Conservation (phyloP, 176 grass and related monocot genomes). For the Lolium multiflorum region DNA sequence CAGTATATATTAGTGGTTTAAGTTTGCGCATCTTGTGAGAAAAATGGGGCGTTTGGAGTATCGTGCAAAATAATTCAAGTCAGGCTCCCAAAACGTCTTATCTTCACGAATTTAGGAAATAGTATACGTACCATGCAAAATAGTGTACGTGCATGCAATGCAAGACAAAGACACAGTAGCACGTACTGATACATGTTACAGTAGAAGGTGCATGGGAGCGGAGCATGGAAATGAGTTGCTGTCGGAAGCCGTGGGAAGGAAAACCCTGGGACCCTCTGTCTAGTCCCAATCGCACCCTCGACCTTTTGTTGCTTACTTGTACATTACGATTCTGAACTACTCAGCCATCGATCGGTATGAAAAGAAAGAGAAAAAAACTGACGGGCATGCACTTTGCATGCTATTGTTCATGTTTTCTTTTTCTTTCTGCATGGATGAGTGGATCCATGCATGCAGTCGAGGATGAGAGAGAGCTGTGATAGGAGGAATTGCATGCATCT, state of each 20-base stretch:
- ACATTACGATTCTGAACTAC: not conserved
- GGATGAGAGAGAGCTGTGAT: not conserved
- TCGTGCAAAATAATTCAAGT: too few species aligned
- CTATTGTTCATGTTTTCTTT: not conserved
- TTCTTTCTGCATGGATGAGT: not conserved
- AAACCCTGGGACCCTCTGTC: not conserved
- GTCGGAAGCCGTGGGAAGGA: constrained; percentile 19
- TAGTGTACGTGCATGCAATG: not conserved
- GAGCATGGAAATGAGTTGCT: constrained; percentile 21
- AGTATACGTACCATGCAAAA: too few species aligned
- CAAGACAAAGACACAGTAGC: too few species aligned
- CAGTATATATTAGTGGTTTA: too few species aligned
- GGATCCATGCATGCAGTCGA: not conserved
- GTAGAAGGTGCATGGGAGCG: not conserved
- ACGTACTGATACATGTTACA: not conserved
- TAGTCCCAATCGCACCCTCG: constrained; percentile 10
- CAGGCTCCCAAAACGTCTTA: too few species aligned
- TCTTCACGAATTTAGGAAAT: too few species aligned
- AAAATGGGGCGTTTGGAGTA: too few species aligned
- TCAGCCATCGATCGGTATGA: not conserved
- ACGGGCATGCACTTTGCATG: not conserved
- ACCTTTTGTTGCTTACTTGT: not conserved
- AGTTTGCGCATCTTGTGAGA: too few species aligned
- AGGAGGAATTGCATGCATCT: not conserved
- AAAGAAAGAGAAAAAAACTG: too few species aligned